A percentile compares a stretch with the other conserved stretches of the same genome.
Evolutionary conservation across 495 filamentous ascomycete species (phyloP).

Genomic region (Bryoglossum gracile): DNA sequence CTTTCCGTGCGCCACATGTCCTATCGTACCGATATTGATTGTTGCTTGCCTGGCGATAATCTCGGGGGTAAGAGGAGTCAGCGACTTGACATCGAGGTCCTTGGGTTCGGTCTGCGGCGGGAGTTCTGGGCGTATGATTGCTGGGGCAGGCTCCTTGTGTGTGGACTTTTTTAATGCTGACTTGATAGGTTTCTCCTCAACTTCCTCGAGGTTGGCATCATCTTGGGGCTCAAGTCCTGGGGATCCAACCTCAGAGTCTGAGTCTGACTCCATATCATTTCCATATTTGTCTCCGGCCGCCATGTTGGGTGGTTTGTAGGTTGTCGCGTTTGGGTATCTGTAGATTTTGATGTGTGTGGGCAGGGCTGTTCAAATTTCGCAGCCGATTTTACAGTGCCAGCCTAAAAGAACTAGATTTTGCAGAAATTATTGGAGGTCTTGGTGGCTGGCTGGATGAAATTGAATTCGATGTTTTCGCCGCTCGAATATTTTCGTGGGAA

Average conservation of each 20-base stretch:
- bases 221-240: constrained; percentile 22
- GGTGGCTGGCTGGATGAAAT: too few relatives aligned
- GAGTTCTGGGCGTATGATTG: constrained; percentile 45
- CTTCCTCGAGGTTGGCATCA: constrained; percentile 17
- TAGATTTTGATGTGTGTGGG: too few relatives aligned
- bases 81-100: constrained; percentile 65
- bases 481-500: too few relatives aligned
- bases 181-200: constrained; percentile 26
- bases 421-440: too few relatives aligned
- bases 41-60: constrained; percentile 97
- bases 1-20: constrained; percentile 97
- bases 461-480: too few relatives aligned
- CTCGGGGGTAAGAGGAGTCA: constrained; percentile 85
- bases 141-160: constrained; percentile 30
- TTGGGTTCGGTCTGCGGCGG: constrained; percentile 88
- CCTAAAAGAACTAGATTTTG: too few relatives aligned
- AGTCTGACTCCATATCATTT: constrained; percentile 42
- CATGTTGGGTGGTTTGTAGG: constrained; percentile 26
- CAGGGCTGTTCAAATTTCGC: too few relatives aligned
- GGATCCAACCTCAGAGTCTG: constrained; percentile 28
- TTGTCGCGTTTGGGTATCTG: neutral
- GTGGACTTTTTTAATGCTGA: constrained; percentile 38
- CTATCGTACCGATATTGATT: constrained; percentile 98
- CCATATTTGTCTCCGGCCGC: constrained; percentile 40
- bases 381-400: too few relatives aligned